Percentiles rank a stretch among this genome's conserved stretches.
These are phyloP conservation scores for Exophiala phaeomuriformis DNA, from an alignment of 2,329 filamentous ascomycete genomes.

Conservation along the genomic window DNA sequence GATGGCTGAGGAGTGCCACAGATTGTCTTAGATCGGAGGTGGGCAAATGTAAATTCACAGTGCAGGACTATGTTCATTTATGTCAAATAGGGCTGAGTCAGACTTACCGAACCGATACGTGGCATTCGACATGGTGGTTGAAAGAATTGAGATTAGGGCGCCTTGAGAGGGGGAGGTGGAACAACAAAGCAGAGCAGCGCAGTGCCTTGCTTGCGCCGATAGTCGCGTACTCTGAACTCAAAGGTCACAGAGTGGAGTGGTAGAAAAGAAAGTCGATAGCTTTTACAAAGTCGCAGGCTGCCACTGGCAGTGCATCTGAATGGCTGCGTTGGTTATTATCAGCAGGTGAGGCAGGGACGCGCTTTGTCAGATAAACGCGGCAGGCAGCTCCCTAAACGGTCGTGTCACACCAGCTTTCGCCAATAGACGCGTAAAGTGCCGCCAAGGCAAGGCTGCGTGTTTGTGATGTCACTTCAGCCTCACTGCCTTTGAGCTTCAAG, in stretches of 20 bases:
- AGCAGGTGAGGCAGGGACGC: neutral
- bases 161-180: neutral
- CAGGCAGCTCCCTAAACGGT: neutral
- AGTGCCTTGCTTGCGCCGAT: neutral
- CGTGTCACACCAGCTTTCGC: too few species aligned
- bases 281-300: too few species aligned
- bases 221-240: too few species aligned
- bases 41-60: too few species aligned
- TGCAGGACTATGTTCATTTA: too few species aligned
- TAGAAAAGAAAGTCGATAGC: neutral
- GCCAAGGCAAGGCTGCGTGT: neutral
- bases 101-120: conserved; percentile 20
- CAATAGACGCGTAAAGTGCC: neutral
- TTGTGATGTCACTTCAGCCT: neutral
- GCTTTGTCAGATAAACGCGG: neutral
- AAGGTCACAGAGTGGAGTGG: neutral
- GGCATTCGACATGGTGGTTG: conserved; percentile 11
- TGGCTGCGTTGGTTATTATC: neutral
- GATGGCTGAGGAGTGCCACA: neutral
- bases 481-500: too few species aligned
- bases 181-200: neutral
- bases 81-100: too few species aligned
- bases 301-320: neutral
- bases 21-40: neutral
- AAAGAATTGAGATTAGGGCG: conserved; percentile 3